Evolutionary conservation across 73 alveolate genomes (phyloP).

Genomic region (Strombidium stylifer): DNA sequence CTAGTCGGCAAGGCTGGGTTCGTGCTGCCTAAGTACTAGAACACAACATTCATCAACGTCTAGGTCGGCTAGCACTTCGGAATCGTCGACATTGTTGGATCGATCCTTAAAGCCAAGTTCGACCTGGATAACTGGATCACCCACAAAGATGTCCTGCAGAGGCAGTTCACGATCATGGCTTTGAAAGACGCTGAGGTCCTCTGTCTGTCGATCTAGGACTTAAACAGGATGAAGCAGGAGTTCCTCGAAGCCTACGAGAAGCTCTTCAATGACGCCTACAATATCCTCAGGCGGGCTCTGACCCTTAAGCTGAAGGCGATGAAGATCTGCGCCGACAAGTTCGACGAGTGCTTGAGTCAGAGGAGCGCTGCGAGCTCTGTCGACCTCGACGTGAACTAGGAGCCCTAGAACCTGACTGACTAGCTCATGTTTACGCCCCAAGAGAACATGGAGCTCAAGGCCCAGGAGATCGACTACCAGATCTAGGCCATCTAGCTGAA

Average conservation of each 20-base stretch:
- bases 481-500: background rate
- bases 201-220: constrained; percentile 2
- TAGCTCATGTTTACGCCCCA: background rate
- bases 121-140: background rate
- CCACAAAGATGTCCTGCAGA: background rate
- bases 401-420: background rate
- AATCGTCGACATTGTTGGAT: constrained; percentile 10
- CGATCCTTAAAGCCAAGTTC: background rate
- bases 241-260: constrained; percentile 16
- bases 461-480: background rate
- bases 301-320: constrained; percentile 27
- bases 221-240: constrained; percentile 18
- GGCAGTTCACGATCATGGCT: constrained; percentile 33
- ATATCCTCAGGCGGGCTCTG: constrained; percentile 3
- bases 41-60: constrained; percentile 17
- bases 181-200: constrained; percentile 15
- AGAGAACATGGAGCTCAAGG: background rate
- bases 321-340: background rate
- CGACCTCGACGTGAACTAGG: background rate
- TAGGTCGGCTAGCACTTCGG: constrained; percentile 44
- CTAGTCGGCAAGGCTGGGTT: constrained; percentile 34
- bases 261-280: constrained; percentile 11
- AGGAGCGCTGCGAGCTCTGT: background rate
- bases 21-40: constrained; percentile 28
- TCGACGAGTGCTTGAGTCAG: background rate